These are phyloP conservation scores for Ceratocystis variospora DNA, from an alignment of 2,329 filamentous ascomycete species.

Conservation along the genomic window DNA sequence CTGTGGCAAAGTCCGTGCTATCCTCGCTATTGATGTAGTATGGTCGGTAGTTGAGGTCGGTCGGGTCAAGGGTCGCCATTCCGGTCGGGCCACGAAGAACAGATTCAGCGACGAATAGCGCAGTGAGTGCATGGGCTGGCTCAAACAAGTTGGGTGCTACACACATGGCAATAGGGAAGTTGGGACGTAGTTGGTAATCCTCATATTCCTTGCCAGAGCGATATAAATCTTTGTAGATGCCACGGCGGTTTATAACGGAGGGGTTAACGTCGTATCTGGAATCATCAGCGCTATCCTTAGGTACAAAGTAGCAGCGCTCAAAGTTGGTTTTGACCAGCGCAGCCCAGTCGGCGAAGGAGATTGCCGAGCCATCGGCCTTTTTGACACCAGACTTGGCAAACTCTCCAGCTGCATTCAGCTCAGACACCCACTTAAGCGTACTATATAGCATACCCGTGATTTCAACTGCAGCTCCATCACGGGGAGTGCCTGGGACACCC, in stretches of 20 bases:
- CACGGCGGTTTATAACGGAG: constrained; percentile 68
- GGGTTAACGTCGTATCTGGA: constrained; percentile 66
- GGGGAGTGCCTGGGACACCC: constrained; percentile 87
- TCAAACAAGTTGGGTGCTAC: constrained; percentile 83
- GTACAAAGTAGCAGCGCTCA: constrained; percentile 84
- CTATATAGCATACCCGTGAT: constrained; percentile 92
- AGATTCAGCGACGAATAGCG: constrained; percentile 66
- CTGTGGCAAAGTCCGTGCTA: constrained; percentile 75
- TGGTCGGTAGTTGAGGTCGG: constrained; percentile 82
- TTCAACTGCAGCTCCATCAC: constrained; percentile 88
- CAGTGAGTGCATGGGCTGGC: constrained; percentile 59
- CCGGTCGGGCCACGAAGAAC: constrained; percentile 74
- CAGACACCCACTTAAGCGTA: constrained; percentile 64
- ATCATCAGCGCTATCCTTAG: constrained; percentile 55
- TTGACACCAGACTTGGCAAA: constrained; percentile 64
- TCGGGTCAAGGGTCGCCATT: constrained; percentile 90
- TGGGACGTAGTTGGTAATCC: constrained; percentile 89
- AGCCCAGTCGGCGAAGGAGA: constrained; percentile 71
- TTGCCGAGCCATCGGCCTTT: constrained; percentile 41
- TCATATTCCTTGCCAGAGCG: constrained; percentile 88
- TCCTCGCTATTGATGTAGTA: constrained; percentile 95
- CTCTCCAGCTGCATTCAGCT: constrained; percentile 51
- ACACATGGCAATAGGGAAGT: constrained; percentile 91
- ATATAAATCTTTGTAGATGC: constrained; percentile 97
- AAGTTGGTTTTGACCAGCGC: constrained; percentile 69